Evolutionary conservation across 768 basidiomycete genomes (phyloP).

Genomic region (Mycena olivaceomarginata): DNA sequence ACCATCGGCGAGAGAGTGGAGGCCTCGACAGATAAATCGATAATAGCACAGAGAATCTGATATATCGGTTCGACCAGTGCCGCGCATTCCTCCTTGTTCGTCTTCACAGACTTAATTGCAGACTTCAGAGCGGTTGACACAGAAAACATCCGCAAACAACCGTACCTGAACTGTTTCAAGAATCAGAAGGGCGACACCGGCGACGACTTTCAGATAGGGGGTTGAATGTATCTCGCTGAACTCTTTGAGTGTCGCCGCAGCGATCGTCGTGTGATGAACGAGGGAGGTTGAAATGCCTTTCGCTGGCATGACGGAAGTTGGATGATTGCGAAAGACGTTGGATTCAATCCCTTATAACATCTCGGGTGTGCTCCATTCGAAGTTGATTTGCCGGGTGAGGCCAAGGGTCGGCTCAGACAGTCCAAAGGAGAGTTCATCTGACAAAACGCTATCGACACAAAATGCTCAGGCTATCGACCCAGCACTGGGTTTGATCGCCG

Average conservation of each 20-base stretch:
- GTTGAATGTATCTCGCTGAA: neutral
- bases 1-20: neutral
- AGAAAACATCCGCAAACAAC: too few species aligned
- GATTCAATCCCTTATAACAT: too few species aligned
- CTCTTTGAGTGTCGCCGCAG: conserved; percentile 9
- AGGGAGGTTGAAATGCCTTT: neutral
- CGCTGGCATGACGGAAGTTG: too few species aligned
- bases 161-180: conserved; percentile 20
- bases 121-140: neutral
- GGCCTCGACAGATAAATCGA: neutral
- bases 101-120: conserved; percentile 7
- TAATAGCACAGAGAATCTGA: neutral
- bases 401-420: too few species aligned
- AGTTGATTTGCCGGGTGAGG: too few species aligned
- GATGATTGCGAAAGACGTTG: too few species aligned
- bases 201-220: conserved; percentile 1
- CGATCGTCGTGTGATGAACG: neutral
- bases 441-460: too few species aligned
- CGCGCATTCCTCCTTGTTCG: conserved; percentile 5
- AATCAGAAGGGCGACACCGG: conserved; percentile 14
- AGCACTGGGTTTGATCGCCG: too few species aligned
- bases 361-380: too few species aligned
- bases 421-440: too few species aligned
- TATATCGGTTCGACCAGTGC: conserved; percentile 17
- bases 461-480: too few species aligned